phyloP scores from a whole-genome alignment of 331 rosid species.

The Cydonia oblonga region DNA sequence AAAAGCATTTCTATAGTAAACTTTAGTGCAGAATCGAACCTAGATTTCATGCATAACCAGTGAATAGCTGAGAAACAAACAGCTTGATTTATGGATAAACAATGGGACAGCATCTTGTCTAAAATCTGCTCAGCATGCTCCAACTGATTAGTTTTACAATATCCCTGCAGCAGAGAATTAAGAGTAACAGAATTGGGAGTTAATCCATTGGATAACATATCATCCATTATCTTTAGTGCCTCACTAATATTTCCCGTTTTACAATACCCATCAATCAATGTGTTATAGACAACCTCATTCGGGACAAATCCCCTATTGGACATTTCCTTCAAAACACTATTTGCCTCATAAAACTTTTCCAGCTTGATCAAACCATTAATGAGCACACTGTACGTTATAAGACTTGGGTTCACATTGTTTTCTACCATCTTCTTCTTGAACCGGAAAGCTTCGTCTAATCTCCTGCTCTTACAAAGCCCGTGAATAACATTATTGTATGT shows the following conservation, averaged over 20 bases:
- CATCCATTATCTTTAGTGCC: constrained; percentile 55
- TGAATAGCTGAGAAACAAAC: constrained; percentile 44
- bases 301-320: constrained; percentile 39
- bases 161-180: constrained; percentile 53
- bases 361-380: constrained; percentile 53
- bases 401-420: constrained; percentile 39
- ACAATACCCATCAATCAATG: constrained; percentile 59
- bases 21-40: constrained; percentile 40
- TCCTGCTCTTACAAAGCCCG: constrained; percentile 58
- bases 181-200: constrained; percentile 51
- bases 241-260: constrained; percentile 35
- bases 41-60: constrained; percentile 36
- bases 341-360: constrained; percentile 41
- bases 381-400: constrained; percentile 45
- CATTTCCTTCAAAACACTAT: constrained; percentile 45
- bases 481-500: constrained; percentile 61
- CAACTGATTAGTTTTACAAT: constrained; percentile 40
- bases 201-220: constrained; percentile 47
- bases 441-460: constrained; percentile 44
- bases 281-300: constrained; percentile 44
- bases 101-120: constrained; percentile 24
- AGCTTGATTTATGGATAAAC: constrained; percentile 32
- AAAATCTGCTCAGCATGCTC: constrained; percentile 40
- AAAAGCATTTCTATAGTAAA: constrained; percentile 31
- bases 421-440: constrained; percentile 45